Percentiles rank a stretch among this genome's conserved stretches.
phyloP scores from a whole-genome alignment of 2,329 filamentous ascomycete genomes.

The Neonectria sp. region DNA sequence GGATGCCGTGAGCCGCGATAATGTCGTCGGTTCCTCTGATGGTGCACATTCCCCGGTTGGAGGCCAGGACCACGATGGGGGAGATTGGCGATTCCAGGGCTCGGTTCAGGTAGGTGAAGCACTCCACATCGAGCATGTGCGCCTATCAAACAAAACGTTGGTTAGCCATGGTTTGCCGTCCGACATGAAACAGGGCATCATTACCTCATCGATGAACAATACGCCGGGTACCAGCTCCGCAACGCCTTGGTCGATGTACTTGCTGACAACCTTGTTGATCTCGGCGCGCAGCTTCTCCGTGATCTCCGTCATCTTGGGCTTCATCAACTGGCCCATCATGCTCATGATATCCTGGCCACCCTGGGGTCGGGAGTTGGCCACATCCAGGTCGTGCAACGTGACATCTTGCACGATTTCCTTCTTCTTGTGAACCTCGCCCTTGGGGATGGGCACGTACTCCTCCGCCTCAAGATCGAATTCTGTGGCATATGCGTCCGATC shows the following conservation, averaged over 20 bases:
- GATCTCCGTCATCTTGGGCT: conserved; percentile 99
- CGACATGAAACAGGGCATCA: conserved; percentile 33
- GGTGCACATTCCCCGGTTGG: conserved; percentile 93
- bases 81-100: conserved; percentile 96
- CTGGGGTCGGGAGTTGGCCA: conserved; percentile 95
- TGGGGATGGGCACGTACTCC: conserved; percentile 98
- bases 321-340: conserved; percentile 99
- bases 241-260: conserved; percentile 98
- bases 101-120: conserved; percentile 98
- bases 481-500: conserved; percentile 96
- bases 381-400: conserved; percentile 95
- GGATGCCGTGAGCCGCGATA: conserved; percentile 92
- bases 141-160: conserved; percentile 70
- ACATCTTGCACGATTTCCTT: conserved; percentile 99
- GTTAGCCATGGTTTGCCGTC: conserved; percentile 42
- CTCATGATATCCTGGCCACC: conserved; percentile 99
- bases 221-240: conserved; percentile 98
- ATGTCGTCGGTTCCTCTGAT: conserved; percentile 90
- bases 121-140: conserved; percentile 99
- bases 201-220: conserved; percentile 97
- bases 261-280: conserved; percentile 99
- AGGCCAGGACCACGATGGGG: conserved; percentile 96
- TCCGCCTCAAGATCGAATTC: conserved; percentile 99
- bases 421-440: conserved; percentile 99
- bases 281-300: conserved; percentile 96